phyloP scores from a whole-genome alignment of 345 rosid species.

The Populus davidiana region DNA sequence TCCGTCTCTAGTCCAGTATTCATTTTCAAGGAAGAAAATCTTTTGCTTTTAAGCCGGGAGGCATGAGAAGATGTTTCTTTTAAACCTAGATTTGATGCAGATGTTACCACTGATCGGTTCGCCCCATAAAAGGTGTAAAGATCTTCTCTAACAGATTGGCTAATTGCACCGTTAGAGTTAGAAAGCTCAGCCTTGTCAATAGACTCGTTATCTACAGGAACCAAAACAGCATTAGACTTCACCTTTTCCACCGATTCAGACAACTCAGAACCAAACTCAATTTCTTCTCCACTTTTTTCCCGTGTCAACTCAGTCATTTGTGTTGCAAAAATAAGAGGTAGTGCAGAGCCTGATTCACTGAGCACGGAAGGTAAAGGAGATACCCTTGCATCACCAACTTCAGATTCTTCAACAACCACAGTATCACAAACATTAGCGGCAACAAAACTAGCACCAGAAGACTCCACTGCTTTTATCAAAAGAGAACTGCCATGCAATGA shows the following conservation, averaged over 20 bases:
- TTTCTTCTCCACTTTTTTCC: slow-evolving; percentile 25
- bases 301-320: slow-evolving; percentile 27
- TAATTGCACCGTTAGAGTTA: slow-evolving; percentile 21
- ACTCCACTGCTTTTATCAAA: slow-evolving; percentile 17
- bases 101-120: slow-evolving; percentile 32
- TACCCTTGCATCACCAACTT: slow-evolving; percentile 9
- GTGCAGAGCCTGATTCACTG: slow-evolving; percentile 35
- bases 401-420: slow-evolving; percentile 29
- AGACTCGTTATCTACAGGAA: slow-evolving; percentile 30
- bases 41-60: slow-evolving; percentile 37
- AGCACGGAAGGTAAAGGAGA: slow-evolving; percentile 16
- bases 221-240: slow-evolving; percentile 29
- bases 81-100: slow-evolving; percentile 33
- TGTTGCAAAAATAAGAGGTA: slow-evolving; percentile 33
- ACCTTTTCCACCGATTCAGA: slow-evolving; percentile 18
- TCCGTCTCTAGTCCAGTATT: slow-evolving; percentile 25
- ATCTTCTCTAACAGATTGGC: slow-evolving; percentile 53
- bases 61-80: slow-evolving; percentile 40
- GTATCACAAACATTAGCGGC: slow-evolving; percentile 3
- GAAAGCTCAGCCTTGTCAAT: slow-evolving; percentile 21
- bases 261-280: slow-evolving; percentile 22
- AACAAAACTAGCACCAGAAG: slow-evolving; percentile 20
- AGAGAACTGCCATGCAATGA: slow-evolving; percentile 20
- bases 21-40: slow-evolving; percentile 41
- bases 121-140: slow-evolving; percentile 55